phyloP scores from a whole-genome alignment of 2,329 filamentous ascomycete species.

The Paracoccidioides lutzii region DNA sequence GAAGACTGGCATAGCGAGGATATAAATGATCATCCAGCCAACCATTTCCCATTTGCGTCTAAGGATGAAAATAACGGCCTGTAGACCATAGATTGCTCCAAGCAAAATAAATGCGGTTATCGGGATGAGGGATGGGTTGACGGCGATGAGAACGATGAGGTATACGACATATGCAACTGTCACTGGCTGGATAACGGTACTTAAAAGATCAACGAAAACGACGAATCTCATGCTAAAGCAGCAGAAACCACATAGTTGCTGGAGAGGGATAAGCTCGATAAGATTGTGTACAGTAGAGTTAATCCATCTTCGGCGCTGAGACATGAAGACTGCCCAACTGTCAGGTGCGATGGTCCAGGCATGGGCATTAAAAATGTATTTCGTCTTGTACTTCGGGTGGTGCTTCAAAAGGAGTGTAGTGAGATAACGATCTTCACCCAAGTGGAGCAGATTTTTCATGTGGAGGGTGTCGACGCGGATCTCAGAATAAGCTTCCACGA shows the following conservation, averaged over 20 bases:
- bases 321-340: conserved; percentile 86
- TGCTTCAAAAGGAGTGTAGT: conserved; percentile 88
- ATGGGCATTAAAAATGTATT: conserved; percentile 83
- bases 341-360: conserved; percentile 97
- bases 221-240: conserved; percentile 99
- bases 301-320: conserved; percentile 97
- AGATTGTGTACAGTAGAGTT: conserved; percentile 98
- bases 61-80: conserved; percentile 92
- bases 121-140: conserved; percentile 54
- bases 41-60: conserved; percentile 99
- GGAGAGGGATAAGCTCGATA: conserved; percentile 83
- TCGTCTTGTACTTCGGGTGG: conserved; percentile 93
- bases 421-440: conserved; percentile 94
- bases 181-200: conserved; percentile 83
- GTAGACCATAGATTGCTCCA: conserved; percentile 91
- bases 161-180: conserved; percentile 83
- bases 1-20: conserved; percentile 83
- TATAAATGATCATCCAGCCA: conserved; percentile 96
- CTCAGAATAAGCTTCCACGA: conserved; percentile 75
- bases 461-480: conserved; percentile 96
- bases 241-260: conserved; percentile 96
- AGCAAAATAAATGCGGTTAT: conserved; percentile 80
- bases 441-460: conserved; percentile 94
- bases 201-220: conserved; percentile 85
- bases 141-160: conserved; percentile 61